phyloP scores from a whole-genome alignment of 306 rosid species.

The Clitoria ternatea region DNA sequence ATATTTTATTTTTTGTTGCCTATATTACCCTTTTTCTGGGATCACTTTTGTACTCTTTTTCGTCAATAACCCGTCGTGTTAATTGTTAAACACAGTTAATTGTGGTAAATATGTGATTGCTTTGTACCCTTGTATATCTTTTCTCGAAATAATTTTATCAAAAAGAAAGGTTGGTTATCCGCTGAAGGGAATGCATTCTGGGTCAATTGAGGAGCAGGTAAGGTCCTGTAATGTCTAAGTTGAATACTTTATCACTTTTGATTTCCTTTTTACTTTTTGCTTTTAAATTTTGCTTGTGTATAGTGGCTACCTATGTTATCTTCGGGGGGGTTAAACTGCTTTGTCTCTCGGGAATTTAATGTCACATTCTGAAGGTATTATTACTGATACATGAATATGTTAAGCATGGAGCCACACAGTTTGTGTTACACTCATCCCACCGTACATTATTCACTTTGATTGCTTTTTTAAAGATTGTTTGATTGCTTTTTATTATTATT shows the following conservation, averaged over 20 bases:
- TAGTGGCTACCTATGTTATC: not conserved
- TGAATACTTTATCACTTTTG: not conserved
- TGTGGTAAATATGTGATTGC: conserved; percentile 19
- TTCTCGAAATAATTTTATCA: not conserved
- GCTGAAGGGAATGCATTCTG: not conserved
- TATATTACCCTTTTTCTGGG: conserved; percentile 2
- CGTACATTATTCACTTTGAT: not conserved
- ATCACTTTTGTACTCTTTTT: conserved; percentile 15
- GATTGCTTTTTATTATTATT: too few species aligned
- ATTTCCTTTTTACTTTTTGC: not conserved
- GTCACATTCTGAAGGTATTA: not conserved
- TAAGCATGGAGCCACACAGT: not conserved
- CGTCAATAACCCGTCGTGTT: conserved; percentile 20
- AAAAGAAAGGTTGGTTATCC: conserved; percentile 11
- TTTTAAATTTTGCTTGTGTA: not conserved
- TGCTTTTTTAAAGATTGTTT: too few species aligned
- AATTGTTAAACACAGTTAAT: conserved; percentile 25
- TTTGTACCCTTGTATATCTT: conserved; percentile 18
- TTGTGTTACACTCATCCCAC: not conserved
- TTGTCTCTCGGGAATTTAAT: not conserved
- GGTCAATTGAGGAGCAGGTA: not conserved
- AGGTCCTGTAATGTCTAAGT: not conserved
- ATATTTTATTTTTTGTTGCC: conserved; percentile 19
- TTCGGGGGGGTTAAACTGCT: not conserved
- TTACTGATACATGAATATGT: not conserved